Evolutionary conservation across 2,329 filamentous ascomycete genomes (phyloP).

Genomic region (Monosporascus cannonballus): DNA sequence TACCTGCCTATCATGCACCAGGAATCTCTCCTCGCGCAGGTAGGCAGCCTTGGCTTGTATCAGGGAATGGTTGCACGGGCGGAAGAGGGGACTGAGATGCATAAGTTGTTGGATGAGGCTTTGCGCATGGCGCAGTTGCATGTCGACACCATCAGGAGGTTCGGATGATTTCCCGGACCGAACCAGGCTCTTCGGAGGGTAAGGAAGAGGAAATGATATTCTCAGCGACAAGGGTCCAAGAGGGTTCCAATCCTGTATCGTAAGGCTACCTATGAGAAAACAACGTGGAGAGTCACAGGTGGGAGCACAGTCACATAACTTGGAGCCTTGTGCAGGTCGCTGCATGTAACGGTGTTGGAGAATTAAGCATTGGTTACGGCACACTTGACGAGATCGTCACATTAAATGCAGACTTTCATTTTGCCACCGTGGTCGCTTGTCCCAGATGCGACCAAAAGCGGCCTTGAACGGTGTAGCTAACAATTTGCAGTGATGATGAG

Average conservation of each 20-base stretch:
- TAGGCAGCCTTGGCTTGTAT: conserved; percentile 17
- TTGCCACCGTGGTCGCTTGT: no score
- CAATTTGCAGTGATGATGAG: no score
- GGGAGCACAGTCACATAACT: no score
- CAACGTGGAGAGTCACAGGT: no score
- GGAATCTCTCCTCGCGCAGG: conserved; percentile 26
- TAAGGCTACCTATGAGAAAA: no score
- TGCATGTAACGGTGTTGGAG: no score
- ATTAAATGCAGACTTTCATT: no score
- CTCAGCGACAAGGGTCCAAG: conserved; percentile 12
- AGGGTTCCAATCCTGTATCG: conserved; percentile 8
- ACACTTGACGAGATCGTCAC: no score
- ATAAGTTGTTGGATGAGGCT: conserved; percentile 2
- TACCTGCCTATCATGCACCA: conserved; percentile 31
- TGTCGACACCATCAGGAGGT: conserved; percentile 10
- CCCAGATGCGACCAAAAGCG: no score
- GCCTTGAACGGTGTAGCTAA: no score
- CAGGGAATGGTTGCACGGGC: conserved; percentile 12
- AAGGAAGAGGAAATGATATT: conserved; percentile 14
- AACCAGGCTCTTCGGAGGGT: conserved; percentile 13
- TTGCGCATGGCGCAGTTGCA: conserved; percentile 5
- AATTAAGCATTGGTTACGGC: no score
- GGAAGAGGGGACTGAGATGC: conserved; percentile 6
- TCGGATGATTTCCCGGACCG: conserved; percentile 17
- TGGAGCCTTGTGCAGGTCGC: no score